Evolutionary conservation across 2,329 filamentous ascomycete species (phyloP).

Genomic region (Akanthomyces lecanii): DNA sequence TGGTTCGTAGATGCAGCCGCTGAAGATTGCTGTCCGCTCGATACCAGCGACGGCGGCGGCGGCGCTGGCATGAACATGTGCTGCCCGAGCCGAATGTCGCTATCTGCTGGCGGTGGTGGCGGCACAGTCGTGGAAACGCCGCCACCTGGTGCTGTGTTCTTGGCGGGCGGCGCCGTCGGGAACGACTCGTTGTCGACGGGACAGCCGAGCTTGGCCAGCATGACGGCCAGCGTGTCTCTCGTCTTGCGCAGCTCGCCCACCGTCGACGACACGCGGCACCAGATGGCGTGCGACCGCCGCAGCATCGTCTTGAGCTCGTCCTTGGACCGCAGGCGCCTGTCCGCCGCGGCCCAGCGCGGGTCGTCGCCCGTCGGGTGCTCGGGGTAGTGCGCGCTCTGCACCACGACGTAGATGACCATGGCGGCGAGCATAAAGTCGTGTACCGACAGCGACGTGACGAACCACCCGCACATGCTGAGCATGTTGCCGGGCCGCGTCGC

Average conservation of each 20-base stretch:
- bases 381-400: conserved; percentile 40
- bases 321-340: conserved; percentile 31
- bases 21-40: conserved; percentile 4
- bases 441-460: conserved; percentile 52
- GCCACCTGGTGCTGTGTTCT: neutral
- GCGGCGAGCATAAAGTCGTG: conserved; percentile 60
- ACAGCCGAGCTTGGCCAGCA: conserved; percentile 40
- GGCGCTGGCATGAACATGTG: neutral
- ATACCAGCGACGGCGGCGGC: conserved; percentile 4
- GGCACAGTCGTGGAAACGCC: neutral
- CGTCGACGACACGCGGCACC: conserved; percentile 36
- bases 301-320: conserved; percentile 39
- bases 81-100: neutral
- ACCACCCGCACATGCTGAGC: conserved; percentile 51
- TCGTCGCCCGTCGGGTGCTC: conserved; percentile 29
- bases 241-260: conserved; percentile 43
- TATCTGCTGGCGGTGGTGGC: neutral
- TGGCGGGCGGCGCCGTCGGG: conserved; percentile 6
- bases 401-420: conserved; percentile 54
- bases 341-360: conserved; percentile 33
- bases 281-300: conserved; percentile 40
- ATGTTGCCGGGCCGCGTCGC: conserved; percentile 50
- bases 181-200: conserved; percentile 22
- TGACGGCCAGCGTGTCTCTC: conserved; percentile 40
- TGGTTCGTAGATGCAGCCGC: neutral